Conservation (phyloP, 345 rosid genomes). For the Citrus unshiu region DNA sequence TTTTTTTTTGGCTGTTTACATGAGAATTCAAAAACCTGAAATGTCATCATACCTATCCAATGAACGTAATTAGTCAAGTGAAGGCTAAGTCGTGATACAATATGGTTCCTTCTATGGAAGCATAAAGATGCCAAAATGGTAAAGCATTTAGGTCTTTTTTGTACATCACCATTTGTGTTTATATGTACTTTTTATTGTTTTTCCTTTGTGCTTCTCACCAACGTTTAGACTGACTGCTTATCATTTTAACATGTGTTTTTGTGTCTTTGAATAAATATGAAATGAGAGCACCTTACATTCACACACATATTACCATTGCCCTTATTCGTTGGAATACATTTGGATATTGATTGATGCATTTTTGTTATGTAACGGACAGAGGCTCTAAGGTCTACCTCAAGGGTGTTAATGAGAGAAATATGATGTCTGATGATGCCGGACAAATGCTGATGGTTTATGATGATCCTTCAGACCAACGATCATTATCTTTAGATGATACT, state of each 20-base stretch:
- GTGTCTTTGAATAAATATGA: background rate
- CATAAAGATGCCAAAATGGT: background rate
- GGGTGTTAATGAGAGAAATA: constrained; percentile 29
- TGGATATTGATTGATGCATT: background rate
- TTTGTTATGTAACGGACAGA: constrained; percentile 20
- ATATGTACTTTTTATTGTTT: background rate
- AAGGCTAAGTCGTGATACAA: background rate
- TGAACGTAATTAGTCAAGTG: background rate
- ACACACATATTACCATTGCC: background rate
- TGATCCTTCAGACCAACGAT: constrained; percentile 83
- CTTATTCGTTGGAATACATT: background rate
- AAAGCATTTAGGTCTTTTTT: background rate
- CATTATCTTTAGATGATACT: constrained; percentile 73
- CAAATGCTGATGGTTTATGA: constrained; percentile 67
- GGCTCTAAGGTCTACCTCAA: constrained; percentile 1
- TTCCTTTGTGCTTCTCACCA: background rate
- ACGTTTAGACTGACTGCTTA: background rate
- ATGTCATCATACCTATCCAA: background rate
- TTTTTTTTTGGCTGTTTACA: background rate
- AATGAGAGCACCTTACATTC: background rate
- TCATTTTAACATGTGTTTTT: background rate
- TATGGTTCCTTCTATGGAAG: background rate
- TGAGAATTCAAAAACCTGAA: background rate
- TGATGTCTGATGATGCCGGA: constrained; percentile 70
- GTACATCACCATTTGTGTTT: background rate